Percentiles rank a stretch among this genome's conserved stretches.
These are phyloP conservation scores for Citrus cavaleriei DNA, from an alignment of 345 rosid species.

Conservation along the genomic window DNA sequence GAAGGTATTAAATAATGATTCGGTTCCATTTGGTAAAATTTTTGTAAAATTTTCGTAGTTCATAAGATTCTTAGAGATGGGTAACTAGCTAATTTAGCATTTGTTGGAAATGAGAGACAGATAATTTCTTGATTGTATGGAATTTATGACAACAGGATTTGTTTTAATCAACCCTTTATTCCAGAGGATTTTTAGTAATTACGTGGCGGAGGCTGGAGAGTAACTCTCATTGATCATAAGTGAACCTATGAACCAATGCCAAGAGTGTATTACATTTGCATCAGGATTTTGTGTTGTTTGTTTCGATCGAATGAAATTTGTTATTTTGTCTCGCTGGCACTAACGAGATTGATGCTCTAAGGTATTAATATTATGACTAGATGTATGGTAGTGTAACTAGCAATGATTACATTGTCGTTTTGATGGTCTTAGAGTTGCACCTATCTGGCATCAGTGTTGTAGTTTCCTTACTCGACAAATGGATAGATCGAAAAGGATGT, in stretches of 20 bases:
- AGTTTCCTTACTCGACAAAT: slow-evolving; percentile 3
- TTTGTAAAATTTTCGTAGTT: not conserved
- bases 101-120: not conserved
- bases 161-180: not conserved
- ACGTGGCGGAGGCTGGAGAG: not conserved
- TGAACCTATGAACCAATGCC: not conserved
- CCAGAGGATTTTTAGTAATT: not conserved
- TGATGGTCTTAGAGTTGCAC: not conserved
- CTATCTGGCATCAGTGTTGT: not conserved
- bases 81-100: not conserved
- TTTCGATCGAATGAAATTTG: not conserved
- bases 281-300: not conserved
- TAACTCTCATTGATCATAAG: not conserved
- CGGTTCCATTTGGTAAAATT: not conserved
- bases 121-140: not conserved
- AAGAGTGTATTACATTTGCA: not conserved
- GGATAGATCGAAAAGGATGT: not conserved
- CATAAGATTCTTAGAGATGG: not conserved
- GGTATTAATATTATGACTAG: not conserved
- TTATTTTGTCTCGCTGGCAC: not conserved
- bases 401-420: not conserved
- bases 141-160: not conserved
- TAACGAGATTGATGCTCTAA: not conserved
- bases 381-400: not conserved
- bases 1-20: not conserved